Base-by-base conservation (phyloP, 441 rosid species). In the Jatropha podagrica region DNA sequence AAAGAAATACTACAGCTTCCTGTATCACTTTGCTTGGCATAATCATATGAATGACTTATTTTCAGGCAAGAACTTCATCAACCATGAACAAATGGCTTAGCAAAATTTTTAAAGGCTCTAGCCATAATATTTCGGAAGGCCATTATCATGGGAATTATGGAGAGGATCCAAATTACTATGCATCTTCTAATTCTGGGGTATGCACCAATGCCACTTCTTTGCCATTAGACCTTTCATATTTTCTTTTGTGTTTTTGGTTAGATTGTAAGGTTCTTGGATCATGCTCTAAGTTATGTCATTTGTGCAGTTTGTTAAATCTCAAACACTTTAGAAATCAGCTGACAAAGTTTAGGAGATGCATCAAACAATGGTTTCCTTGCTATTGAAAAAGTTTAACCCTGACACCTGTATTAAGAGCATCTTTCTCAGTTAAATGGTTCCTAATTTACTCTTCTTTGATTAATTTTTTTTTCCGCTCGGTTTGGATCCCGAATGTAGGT, bases 61-160 rank as follows among this genome's bases (percentile, higher is more conserved):
- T 78, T 89, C 83, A 90, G 94, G 82, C 55, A 68, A 76, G 71
- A 78, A 72, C 76, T 76, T 83, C 79, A 74, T 77, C 73, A 80
- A 69, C 69, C 77, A 86, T 86, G 97, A 83, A 76, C 82, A 81
- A 77, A 85, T 94, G 99, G 99, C 85, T 96, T 58, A 90, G 83
- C 83, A 96, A 92, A 81, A 80, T 92, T 76, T 92, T 96, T 76
- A 94, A 91, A 88, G 97, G 95, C 81, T 85, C 91, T 66, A 81
- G 77, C 78, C 90, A 88, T 75, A 80, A 90, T 65, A 60, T 83
- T 68, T 80, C 90, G 7, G 83, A 88, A 65, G 86, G 90, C 70
- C 90, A 80, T 80, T 87, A 83, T 62, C 85, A 62, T 71, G 88
- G 89, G 69, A 78, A 71, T 71, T 86, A 86, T 74, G 84, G 69